Evolutionary conservation across 345 rosid species (phyloP), one percentile per base, ranked within the genome.

Genomic region (Eucalyptus polyanthemos): DNA sequence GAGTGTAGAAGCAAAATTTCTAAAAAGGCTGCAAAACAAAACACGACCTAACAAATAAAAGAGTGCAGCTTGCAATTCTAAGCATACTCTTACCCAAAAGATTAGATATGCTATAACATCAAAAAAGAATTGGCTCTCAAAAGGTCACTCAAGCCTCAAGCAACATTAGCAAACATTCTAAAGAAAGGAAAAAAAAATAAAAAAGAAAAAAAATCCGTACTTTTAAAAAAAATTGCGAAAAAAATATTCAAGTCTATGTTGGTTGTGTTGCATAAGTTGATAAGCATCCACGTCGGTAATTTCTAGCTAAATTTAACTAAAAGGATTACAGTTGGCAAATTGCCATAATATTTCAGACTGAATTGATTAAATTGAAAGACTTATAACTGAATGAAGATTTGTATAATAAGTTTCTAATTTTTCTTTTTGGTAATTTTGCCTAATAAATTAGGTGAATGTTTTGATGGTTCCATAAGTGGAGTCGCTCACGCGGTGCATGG

Each of bases 211-310:
- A n/a, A n/a, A 7, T 53, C 58, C 2, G 4, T 19, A 27, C 27
- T 50, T 50, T 7, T 1, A 13, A 14, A n/a, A 67, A 67, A 1
- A n/a, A 31, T 16, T 67, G 22, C 6, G 3, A n/a, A 31, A 53
- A 53, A 53, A 53, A 53, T 1, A 53, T 53, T 2, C 11, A 53
- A 21, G 25, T 53, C 5, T 53, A 53, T 53, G 11, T 53, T 4
- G 2, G 11, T 53, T 21, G 25, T 53, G 58, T 53, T 2, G 2
- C 5, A 5, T 27, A 6, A 6, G 16, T 11, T 29, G 15, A 27
- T 0, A 2, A 1, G 4, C 0, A 21, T 34, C 2, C 0, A 69
- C 1, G 1, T 17, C 4, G 1, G 13, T 69, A 11, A 10, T 34
- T 69, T 69, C 7, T 0, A 4, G 2, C 4, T 11, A 17, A 69